Evolutionary conservation across 495 filamentous ascomycete genomes (phyloP).

Genomic region (Niebla homalea): DNA sequence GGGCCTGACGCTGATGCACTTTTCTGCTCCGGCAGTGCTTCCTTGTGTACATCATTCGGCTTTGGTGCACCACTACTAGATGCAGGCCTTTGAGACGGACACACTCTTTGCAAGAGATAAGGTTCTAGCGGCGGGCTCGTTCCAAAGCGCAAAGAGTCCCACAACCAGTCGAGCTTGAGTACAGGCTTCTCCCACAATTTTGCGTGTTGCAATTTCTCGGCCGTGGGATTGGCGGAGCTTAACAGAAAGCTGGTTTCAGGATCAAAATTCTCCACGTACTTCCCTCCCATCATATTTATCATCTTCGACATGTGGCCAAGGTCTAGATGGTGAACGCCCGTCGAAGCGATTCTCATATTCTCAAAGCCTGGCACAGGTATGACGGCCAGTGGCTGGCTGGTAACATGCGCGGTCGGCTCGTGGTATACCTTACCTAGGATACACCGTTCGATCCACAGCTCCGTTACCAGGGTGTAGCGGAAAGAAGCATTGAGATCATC

Average conservation of each 20-base stretch:
- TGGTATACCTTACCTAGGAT: conserved; percentile 59
- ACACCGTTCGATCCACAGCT: conserved; percentile 89
- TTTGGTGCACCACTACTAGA: too few species aligned
- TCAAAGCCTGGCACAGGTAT: conserved; percentile 58
- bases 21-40: too few species aligned
- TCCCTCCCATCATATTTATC: conserved; percentile 58
- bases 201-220: conserved; percentile 68
- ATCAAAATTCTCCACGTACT: conserved; percentile 63
- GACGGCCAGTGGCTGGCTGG: conserved; percentile 57
- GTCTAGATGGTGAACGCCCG: conserved; percentile 73
- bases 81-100: too few species aligned
- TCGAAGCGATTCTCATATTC: conserved; percentile 58
- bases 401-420: conserved; percentile 53
- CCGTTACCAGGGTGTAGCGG: conserved; percentile 51
- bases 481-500: conserved; percentile 31
- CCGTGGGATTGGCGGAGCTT: conserved; percentile 41
- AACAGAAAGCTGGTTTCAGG: conserved; percentile 54
- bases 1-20: too few species aligned
- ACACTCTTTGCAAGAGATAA: conserved; percentile 23
- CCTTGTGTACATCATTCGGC: too few species aligned
- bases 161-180: conserved; percentile 70
- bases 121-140: conserved; percentile 37
- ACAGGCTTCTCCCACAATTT: conserved; percentile 60
- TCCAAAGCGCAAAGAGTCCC: conserved; percentile 56
- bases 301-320: conserved; percentile 69